phyloP scores from a whole-genome alignment of 208 protist species.

The Acanthamoeba castellanii region DNA sequence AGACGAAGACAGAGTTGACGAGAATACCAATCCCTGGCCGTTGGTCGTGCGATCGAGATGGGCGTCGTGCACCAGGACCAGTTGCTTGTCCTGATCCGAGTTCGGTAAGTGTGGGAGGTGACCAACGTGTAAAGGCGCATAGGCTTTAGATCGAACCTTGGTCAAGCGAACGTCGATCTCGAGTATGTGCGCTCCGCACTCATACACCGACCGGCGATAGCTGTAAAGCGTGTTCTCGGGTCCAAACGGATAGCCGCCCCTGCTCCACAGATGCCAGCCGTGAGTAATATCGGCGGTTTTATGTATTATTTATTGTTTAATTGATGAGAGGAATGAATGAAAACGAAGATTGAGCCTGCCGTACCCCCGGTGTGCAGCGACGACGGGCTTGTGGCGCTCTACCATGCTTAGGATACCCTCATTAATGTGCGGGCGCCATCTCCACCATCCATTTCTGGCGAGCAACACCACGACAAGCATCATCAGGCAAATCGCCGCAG shows the following conservation, averaged over 20 bases:
- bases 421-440: constrained; percentile 19
- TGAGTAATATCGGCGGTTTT: background rate
- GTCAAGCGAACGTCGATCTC: constrained; percentile 51
- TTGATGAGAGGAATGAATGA: background rate
- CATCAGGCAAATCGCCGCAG: background rate
- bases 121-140: background rate
- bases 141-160: background rate
- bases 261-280: background rate
- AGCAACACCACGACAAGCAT: background rate
- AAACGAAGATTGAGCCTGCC: background rate
- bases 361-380: constrained; percentile 12
- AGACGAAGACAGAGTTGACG: background rate
- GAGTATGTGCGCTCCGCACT: constrained; percentile 22
- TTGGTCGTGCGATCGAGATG: constrained; percentile 48
- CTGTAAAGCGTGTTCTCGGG: constrained; percentile 66
- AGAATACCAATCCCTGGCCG: constrained; percentile 2
- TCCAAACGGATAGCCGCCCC: constrained; percentile 20
- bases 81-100: background rate
- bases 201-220: constrained; percentile 23
- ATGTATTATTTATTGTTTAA: background rate
- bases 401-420: background rate
- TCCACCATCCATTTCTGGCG: background rate
- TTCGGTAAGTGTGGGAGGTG: background rate
- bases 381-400: constrained; percentile 26
- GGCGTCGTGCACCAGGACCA: constrained; percentile 47